phyloP scores from a whole-genome alignment of 805 yeast genomes.

The Lachancea quebecensis region DNA sequence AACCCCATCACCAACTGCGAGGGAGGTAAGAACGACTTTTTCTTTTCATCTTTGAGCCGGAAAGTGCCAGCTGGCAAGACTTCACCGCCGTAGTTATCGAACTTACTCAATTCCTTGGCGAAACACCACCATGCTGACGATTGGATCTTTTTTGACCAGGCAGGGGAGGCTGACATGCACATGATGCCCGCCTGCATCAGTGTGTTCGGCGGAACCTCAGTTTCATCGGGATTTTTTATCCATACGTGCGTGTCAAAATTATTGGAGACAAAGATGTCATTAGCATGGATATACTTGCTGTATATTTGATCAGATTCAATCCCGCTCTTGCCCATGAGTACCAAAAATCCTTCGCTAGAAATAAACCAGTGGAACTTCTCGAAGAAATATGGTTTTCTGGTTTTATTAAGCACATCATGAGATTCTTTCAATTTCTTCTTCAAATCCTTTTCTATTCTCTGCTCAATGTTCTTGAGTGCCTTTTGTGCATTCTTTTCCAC shows the following conservation, averaged over 20 bases:
- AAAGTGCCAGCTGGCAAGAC: slow-evolving; percentile 59
- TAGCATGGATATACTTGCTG: slow-evolving; percentile 64
- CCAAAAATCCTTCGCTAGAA: slow-evolving; percentile 81
- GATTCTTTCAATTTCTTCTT: slow-evolving; percentile 55
- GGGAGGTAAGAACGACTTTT: slow-evolving; percentile 61
- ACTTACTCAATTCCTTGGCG: slow-evolving; percentile 62
- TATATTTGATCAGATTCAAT: slow-evolving; percentile 75
- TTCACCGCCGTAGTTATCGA: slow-evolving; percentile 45
- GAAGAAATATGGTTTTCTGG: slow-evolving; percentile 79
- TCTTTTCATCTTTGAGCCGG: slow-evolving; percentile 43
- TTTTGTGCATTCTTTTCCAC: slow-evolving; percentile 70
- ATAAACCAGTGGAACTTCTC: slow-evolving; percentile 94
- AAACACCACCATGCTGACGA: slow-evolving; percentile 83
- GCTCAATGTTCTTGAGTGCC: slow-evolving; percentile 80
- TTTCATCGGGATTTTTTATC: slow-evolving; percentile 69
- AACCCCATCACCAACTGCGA: slow-evolving; percentile 87
- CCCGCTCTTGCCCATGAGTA: slow-evolving; percentile 80
- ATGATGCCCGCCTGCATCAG: slow-evolving; percentile 84
- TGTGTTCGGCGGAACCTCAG: slow-evolving; percentile 80
- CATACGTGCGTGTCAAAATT: slow-evolving; percentile 68
- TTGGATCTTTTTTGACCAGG: slow-evolving; percentile 83
- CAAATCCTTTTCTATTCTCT: slow-evolving; percentile 66
- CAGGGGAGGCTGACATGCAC: slow-evolving; percentile 72
- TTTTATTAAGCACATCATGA: slow-evolving; percentile 44
- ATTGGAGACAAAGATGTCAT: slow-evolving; percentile 73